These are phyloP conservation scores for Populus hybrid DNA, from an alignment of 441 rosid species.

Conservation along the genomic window DNA sequence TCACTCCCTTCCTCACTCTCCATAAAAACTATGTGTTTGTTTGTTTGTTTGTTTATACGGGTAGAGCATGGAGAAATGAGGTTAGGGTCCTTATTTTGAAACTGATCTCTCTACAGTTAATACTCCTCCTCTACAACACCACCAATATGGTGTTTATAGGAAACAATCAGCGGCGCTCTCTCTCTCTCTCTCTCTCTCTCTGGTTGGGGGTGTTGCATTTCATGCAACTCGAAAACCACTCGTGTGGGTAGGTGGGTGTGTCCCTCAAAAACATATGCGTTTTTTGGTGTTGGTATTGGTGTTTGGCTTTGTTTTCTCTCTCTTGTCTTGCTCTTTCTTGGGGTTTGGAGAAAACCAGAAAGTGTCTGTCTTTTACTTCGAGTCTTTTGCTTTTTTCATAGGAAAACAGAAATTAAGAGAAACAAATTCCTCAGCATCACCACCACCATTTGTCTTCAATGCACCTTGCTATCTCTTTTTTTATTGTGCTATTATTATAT, in stretches of 20 bases:
- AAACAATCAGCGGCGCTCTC: background rate
- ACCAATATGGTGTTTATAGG: background rate
- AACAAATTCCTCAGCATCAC: slow-evolving; percentile 11
- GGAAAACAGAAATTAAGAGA: slow-evolving; percentile 21
- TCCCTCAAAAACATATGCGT: slow-evolving; percentile 15
- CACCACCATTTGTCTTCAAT: background rate
- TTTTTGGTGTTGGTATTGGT: slow-evolving; percentile 21
- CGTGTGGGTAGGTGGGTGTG: slow-evolving; percentile 54
- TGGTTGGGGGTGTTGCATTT: slow-evolving; percentile 10
- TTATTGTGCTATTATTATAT: background rate
- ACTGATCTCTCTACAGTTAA: slow-evolving; percentile 7
- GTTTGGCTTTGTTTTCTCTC: slow-evolving; percentile 5
- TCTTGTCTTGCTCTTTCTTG: slow-evolving; percentile 24
- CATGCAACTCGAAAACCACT: slow-evolving; percentile 51
- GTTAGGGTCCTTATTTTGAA: slow-evolving; percentile 14
- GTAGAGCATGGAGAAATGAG: background rate
- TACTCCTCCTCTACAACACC: too few species aligned
- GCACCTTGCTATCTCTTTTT: background rate
- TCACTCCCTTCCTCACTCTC: background rate
- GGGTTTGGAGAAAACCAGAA: slow-evolving; percentile 44
- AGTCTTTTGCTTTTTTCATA: slow-evolving; percentile 26
- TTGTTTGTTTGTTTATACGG: background rate
- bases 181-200: background rate
- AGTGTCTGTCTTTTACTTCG: slow-evolving; percentile 31
- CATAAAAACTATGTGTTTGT: background rate